These are phyloP conservation scores for Labyrinthula sp. DNA, from an alignment of 352 stramenopile species.

Conservation along the genomic window DNA sequence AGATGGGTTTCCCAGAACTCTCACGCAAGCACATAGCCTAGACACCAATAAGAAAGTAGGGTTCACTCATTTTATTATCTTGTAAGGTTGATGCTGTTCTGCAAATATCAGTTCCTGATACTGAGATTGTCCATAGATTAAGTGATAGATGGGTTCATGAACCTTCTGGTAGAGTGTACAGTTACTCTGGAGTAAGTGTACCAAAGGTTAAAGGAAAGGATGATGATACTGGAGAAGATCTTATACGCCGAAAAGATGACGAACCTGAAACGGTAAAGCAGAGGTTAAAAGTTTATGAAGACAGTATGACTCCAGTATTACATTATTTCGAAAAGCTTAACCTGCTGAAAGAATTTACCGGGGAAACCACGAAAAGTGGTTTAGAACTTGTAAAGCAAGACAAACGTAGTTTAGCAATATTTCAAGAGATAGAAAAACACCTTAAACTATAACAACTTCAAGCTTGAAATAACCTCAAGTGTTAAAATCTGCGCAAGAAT, in stretches of 20 bases:
- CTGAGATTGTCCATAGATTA: conserved; percentile 74
- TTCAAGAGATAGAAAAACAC: too few relatives aligned
- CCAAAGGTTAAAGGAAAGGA: conserved; percentile 43
- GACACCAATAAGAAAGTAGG: conserved; percentile 59
- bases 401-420: conserved; percentile 15
- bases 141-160: conserved; percentile 59
- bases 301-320: conserved; percentile 43
- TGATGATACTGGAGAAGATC: conserved; percentile 43
- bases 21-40: conserved; percentile 38
- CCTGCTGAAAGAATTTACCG: conserved; percentile 46
- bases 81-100: too few relatives aligned
- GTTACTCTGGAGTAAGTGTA: conserved; percentile 53
- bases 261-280: conserved; percentile 46
- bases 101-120: conserved; percentile 71
- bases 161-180: conserved; percentile 49
- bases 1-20: conserved; percentile 66
- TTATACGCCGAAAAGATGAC: conserved; percentile 55
- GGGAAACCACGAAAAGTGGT: conserved; percentile 30
- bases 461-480: too few relatives aligned
- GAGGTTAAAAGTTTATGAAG: conserved; percentile 48
- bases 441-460: conserved; percentile 24
- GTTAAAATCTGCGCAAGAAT: too few relatives aligned
- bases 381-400: conserved; percentile 17
- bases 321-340: conserved; percentile 46
- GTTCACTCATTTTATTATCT: too few relatives aligned